These are phyloP conservation scores for Neotropicomus parvogracilis DNA, from an alignment of 1,284 basidiomycete species.

Conservation along the genomic window DNA sequence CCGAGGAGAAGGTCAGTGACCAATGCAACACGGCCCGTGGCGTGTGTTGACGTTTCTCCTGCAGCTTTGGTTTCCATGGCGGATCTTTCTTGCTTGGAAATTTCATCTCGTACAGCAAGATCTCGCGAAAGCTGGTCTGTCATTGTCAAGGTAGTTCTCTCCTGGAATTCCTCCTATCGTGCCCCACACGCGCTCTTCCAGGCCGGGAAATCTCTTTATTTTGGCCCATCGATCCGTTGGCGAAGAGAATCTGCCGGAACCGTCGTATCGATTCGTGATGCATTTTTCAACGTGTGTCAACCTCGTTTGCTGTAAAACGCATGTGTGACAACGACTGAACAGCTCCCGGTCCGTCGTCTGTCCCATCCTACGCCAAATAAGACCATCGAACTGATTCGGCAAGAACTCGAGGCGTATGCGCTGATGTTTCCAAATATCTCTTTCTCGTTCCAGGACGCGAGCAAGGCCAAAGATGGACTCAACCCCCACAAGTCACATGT, in stretches of 20 bases:
- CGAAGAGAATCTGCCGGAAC: slow-evolving; percentile 70
- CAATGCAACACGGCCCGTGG: slow-evolving; percentile 3
- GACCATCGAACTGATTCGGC: slow-evolving; percentile 63
- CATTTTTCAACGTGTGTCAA: slow-evolving; percentile 72
- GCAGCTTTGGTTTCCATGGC: slow-evolving; percentile 81
- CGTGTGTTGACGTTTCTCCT: slow-evolving; percentile 7
- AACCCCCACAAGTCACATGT: slow-evolving; percentile 41
- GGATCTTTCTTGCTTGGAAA: slow-evolving; percentile 70
- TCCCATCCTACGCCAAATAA: slow-evolving; percentile 58
- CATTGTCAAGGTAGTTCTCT: slow-evolving; percentile 62
- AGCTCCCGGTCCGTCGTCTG: slow-evolving; percentile 76
- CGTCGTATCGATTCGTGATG: slow-evolving; percentile 75
- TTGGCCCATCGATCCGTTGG: slow-evolving; percentile 71
- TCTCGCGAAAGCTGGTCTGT: slow-evolving; percentile 66
- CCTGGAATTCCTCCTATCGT: background rate
- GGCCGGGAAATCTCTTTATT: slow-evolving; percentile 65
- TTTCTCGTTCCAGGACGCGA: slow-evolving; percentile 65
- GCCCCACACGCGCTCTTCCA: slow-evolving; percentile 28
- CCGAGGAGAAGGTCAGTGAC: slow-evolving; percentile 75
- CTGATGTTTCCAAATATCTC: slow-evolving; percentile 67
- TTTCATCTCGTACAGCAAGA: slow-evolving; percentile 63
- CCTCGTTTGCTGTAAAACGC: background rate
- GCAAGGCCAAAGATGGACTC: slow-evolving; percentile 33
- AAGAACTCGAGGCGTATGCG: slow-evolving; percentile 68
- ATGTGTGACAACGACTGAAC: slow-evolving; percentile 13